These are phyloP conservation scores for Citrus mangshanensis DNA, from an alignment of 345 rosid genomes.

Conservation along the genomic window DNA sequence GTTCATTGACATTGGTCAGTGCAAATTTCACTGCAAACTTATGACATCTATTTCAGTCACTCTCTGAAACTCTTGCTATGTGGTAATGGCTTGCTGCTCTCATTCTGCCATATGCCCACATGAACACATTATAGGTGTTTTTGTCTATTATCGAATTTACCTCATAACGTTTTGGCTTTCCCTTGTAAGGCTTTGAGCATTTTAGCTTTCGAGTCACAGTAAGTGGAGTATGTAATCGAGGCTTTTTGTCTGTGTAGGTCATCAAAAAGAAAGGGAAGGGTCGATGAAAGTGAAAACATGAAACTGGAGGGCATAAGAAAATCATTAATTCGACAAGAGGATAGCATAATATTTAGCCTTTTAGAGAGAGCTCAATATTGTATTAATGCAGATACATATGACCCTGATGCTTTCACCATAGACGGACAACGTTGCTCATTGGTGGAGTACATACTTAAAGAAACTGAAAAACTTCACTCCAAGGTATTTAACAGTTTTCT, in stretches of 20 bases:
- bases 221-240: background rate
- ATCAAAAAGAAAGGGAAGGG: constrained; percentile 40
- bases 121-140: background rate
- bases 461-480: constrained; percentile 86
- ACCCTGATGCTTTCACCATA: constrained; percentile 64
- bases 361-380: constrained; percentile 85
- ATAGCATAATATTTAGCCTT: constrained; percentile 78
- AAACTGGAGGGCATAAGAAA: constrained; percentile 71
- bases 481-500: constrained; percentile 35
- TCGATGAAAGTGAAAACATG: constrained; percentile 72
- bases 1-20: background rate
- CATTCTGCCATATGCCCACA: background rate
- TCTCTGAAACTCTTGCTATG: background rate
- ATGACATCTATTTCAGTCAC: background rate
- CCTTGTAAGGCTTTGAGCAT: background rate
- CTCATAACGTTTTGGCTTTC: background rate
- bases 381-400: constrained; percentile 82
- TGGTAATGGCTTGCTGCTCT: background rate
- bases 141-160: background rate
- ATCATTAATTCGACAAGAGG: constrained; percentile 87
- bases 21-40: background rate
- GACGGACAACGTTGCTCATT: constrained; percentile 81
- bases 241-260: constrained; percentile 34
- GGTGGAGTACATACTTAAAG: constrained; percentile 76
- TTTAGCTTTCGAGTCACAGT: background rate